Evolutionary conservation across 495 filamentous ascomycete species (phyloP), one percentile per base, ranked within the genome.

Genomic region (Aspergillus indologenus): DNA sequence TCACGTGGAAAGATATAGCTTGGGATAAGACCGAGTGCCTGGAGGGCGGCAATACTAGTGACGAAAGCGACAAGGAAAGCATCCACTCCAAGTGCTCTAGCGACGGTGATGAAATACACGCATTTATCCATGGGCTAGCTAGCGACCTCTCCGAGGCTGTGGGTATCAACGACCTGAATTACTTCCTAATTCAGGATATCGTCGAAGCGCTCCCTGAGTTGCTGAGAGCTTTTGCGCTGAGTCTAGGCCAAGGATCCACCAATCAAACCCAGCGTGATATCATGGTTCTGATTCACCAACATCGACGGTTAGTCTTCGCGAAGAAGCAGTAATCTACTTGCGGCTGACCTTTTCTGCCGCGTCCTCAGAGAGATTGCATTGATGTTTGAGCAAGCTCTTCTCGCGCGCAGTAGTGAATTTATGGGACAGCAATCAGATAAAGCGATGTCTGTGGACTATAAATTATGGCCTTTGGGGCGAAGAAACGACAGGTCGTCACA

Each of bases 221-320:
- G 22, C 53, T 61, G 15, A 61, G 51, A 24, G 45, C 53, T 2
- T 61, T 61, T 52, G 43, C 59, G 7, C 17, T 61, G 21, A 61
- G 31, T 17, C 17, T 61, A 1, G 59, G 59, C 21, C 53, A 56
- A 12, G 15, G 5, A 3, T 49, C 53, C 3, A 56, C 59, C 4
- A 56, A 15, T 44, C n/a, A 15, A 12, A 62, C 47, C 15, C 54
- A 62, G 9, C 29, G 60, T 12, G 60, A 62, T 21, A 49, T 58
- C n/a, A 62, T 62, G 60, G 54, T 58, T 23, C 58, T 58, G 42
- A 62, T 62, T 22, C 60, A 62, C 23, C 53, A 40, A 54, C 48
- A 62, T 54, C 54, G 54, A 44, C 48, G 29, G 60, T 62, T 53
- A 24, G 46, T 29, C 26, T 9, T 29, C 26, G n/a, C n/a, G n/a